phyloP scores from a whole-genome alignment of 768 basidiomycete species.

The Suillus subaureus region DNA sequence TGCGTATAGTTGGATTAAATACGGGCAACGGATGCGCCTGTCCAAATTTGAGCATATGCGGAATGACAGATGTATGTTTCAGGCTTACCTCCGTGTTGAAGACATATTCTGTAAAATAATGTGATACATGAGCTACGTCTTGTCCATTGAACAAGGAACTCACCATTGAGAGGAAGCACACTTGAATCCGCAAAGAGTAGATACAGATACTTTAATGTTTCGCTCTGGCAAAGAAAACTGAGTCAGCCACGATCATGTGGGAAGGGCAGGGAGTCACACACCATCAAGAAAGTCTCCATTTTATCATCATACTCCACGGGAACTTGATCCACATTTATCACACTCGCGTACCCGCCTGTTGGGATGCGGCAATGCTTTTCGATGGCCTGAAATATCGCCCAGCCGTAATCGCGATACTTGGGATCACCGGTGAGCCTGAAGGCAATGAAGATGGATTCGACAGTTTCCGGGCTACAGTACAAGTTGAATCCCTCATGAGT shows the following conservation, averaged over 20 bases:
- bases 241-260: neutral
- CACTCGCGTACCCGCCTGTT: conserved; percentile 82
- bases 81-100: conserved; percentile 85
- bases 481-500: neutral
- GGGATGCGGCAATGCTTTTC: conserved; percentile 76
- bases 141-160: conserved; percentile 32
- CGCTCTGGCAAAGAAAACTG: conserved; percentile 55
- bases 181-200: conserved; percentile 77
- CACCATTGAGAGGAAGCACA: conserved; percentile 75
- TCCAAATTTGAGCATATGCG: conserved; percentile 5
- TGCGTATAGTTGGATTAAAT: conserved; percentile 53
- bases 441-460: conserved; percentile 91
- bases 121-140: conserved; percentile 13
- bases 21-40: conserved; percentile 75
- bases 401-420: conserved; percentile 80
- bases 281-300: conserved; percentile 96
- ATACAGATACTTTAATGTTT: conserved; percentile 91
- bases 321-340: conserved; percentile 82
- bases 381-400: conserved; percentile 89
- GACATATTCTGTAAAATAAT: conserved; percentile 61
- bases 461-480: conserved; percentile 79
- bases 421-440: conserved; percentile 87
- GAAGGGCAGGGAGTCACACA: conserved; percentile 34
- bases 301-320: conserved; percentile 75
- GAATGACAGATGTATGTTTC: neutral